Base-by-base conservation (phyloP, 768 basidiomycete species). In the Jaapia argillacea region DNA sequence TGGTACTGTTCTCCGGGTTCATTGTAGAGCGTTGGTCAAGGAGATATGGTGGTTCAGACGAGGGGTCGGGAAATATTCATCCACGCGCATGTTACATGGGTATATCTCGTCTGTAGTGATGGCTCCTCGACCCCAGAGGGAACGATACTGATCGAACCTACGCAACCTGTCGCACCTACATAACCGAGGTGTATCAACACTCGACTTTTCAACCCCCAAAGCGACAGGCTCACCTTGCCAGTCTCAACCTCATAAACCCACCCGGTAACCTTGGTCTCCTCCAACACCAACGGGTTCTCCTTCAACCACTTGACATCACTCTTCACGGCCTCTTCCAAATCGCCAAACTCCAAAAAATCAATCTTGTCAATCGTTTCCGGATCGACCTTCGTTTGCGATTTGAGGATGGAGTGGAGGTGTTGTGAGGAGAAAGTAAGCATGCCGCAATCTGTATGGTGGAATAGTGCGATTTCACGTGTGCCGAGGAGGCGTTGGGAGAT, bases 401-500 rank as follows among this genome's bases (percentile, higher is more conserved):
- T 74, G 50, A 83, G 67, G 40, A 73, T 59, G 14, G 59, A 52
- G 41, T 71, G 73, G 21, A 83, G 61, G 42, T 72, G 56, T 0
- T 67, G 59, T 22, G 69, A 69, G 4, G 62, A 68, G 63, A 85
- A 83, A 0, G 72, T 75, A 38, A 79, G 62, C 81, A 85, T 84
- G 37, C 83, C 83, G 53, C 83, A 85, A 38, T 70, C 77, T 1
- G 78, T 81, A 58, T 86, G 84, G 56, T 79, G 80, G 57, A 82
- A 72, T 40, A 86, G 62, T 3, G 77, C 72, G 41, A 85, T 72
- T 60, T 83, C 79, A 13, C 68, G 67, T 6, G 83, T 86, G 10
- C 79, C 81, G 13, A 85, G 69, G 13, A 84, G 70, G 31, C 80
- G 77, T 53, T 86, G 81, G 24, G 82, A 84, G 53, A 85, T 74